Evolutionary conservation across 1,139 yeast species (phyloP).

Genomic region (Sugiyamaella novakii): DNA sequence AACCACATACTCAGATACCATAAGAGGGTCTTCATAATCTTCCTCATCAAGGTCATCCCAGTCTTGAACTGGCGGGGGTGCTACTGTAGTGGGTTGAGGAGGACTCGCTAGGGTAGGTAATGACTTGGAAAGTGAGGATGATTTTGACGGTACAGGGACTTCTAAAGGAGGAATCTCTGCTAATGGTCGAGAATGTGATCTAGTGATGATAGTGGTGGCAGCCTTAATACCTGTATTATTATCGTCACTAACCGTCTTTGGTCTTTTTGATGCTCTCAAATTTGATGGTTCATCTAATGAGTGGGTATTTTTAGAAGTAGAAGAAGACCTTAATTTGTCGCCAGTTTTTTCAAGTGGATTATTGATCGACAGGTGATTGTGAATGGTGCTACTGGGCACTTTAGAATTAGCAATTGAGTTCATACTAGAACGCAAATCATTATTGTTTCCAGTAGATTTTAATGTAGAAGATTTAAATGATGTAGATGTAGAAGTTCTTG

Average conservation of each 20-base stretch:
- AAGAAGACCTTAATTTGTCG: background rate
- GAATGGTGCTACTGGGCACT: background rate
- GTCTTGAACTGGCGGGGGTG: slow-evolving; percentile 23
- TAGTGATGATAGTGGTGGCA: slow-evolving; percentile 7
- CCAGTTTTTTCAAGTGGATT: background rate
- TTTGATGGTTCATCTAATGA: slow-evolving; percentile 6
- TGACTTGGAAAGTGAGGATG: background rate
- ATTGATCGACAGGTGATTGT: background rate
- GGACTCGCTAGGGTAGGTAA: background rate
- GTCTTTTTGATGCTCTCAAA: slow-evolving; percentile 16
- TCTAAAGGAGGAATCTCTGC: slow-evolving; percentile 10
- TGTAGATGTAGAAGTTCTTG: background rate
- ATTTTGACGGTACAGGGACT: slow-evolving; percentile 3
- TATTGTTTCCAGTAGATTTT: background rate
- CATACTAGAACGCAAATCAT: background rate
- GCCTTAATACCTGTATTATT: background rate
- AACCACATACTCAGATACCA: slow-evolving; percentile 91
- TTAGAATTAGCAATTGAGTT: background rate
- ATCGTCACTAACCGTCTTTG: background rate
- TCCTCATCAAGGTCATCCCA: slow-evolving; percentile 95
- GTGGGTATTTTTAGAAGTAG: slow-evolving; percentile 9
- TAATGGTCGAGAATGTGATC: slow-evolving; percentile 9
- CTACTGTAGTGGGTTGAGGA: background rate
- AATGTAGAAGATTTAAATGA: background rate
- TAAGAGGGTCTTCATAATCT: slow-evolving; percentile 86